These are phyloP conservation scores for Dictyostelium discoideum DNA, from an alignment of 78 protist genomes.

Conservation along the genomic window dicty_2.7 NC_007089.4:1260001-1260500, in stretches of 20 bases:
- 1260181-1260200: background rate
- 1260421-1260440: slow-evolving; percentile 43
- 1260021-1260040: slow-evolving; percentile 45
- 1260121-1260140: slow-evolving; percentile 41
- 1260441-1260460: slow-evolving; percentile 62
- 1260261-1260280: background rate
- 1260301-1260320: slow-evolving; percentile 23
- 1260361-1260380: background rate
- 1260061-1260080: slow-evolving; percentile 60
- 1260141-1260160: slow-evolving; percentile 13
- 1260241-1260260: background rate
- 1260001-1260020: background rate
- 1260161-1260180: slow-evolving; percentile 1
- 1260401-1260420: background rate
- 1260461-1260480: slow-evolving; percentile 6
- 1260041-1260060: slow-evolving; percentile 72
- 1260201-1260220: background rate
- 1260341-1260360: slow-evolving; percentile 18
- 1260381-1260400: background rate
- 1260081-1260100: slow-evolving; percentile 51
- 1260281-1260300: background rate
- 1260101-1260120: slow-evolving; percentile 20
- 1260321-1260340: background rate
- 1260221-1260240: background rate
- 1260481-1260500: slow-evolving; percentile 48